Evolutionary conservation across 164 flowering plant genomes (phyloP).

Genomic region (Cinnamomum micranthum): DNA sequence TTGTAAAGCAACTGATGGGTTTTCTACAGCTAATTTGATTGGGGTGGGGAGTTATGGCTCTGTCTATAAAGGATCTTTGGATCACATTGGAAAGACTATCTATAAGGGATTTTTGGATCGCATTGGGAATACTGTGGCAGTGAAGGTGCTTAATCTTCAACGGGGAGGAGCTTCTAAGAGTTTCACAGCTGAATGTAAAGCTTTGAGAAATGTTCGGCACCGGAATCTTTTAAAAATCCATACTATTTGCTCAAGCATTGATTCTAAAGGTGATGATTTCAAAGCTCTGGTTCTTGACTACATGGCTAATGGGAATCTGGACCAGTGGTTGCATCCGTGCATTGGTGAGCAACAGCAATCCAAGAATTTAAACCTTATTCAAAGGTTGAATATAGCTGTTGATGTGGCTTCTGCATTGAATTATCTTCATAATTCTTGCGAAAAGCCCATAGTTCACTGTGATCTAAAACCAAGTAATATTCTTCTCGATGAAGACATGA

Average conservation of each 20-base stretch:
- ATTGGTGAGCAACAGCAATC: background rate
- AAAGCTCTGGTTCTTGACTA: background rate
- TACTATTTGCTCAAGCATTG: background rate
- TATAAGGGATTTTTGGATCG: background rate
- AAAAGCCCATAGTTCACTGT: background rate
- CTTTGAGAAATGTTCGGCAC: background rate
- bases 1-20: slow-evolving; percentile 20
- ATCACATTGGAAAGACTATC: background rate
- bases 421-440: background rate
- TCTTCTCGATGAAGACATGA: background rate
- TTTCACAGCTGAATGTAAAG: background rate
- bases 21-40: slow-evolving; percentile 22
- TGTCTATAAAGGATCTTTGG: background rate
- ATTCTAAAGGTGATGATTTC: background rate
- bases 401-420: background rate
- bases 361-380: background rate
- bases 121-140: background rate
- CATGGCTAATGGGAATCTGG: background rate
- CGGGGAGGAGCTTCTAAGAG: background rate
- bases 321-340: background rate
- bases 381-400: background rate
- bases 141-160: background rate
- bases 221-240: background rate
- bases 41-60: slow-evolving; percentile 16
- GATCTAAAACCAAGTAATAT: background rate